Percentiles rank a stretch among this genome's conserved stretches.
Conservation (phyloP, 495 filamentous ascomycete genomes). For the Aspergillus ellipticus region DNA sequence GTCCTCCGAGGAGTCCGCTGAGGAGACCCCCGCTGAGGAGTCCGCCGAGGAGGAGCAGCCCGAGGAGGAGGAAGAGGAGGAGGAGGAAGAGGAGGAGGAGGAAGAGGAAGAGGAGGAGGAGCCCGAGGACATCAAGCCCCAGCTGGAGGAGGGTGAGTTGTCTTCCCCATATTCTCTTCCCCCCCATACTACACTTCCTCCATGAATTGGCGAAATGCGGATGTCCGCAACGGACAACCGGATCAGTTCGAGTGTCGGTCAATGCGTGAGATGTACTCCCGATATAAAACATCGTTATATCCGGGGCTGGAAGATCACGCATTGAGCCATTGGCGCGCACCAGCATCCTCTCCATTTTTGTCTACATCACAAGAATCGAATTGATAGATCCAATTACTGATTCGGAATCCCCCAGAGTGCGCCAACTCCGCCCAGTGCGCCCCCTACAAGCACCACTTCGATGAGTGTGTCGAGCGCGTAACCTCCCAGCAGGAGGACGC, state of each 20-base stretch:
- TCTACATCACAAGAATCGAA: constrained; percentile 1
- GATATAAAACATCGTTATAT: no score
- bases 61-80: constrained; percentile 41
- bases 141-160: constrained; percentile 83
- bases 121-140: constrained; percentile 80
- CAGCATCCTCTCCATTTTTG: not conserved
- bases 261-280: not conserved
- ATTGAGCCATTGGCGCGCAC: constrained; percentile 7
- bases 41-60: constrained; percentile 34
- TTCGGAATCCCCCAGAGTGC: constrained; percentile 65
- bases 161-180: not conserved
- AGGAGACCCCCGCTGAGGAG: constrained; percentile 47
- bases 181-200: no score
- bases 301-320: not conserved
- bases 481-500: constrained; percentile 65
- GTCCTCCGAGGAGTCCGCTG: constrained; percentile 33
- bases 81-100: constrained; percentile 59
- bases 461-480: constrained; percentile 94
- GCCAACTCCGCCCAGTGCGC: constrained; percentile 77
- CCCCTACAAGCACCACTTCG: constrained; percentile 92
- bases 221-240: not conserved
- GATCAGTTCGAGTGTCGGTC: no score
- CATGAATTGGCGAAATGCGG: no score
- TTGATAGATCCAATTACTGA: constrained; percentile 11
- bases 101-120: constrained; percentile 93